Base-by-base conservation (phyloP, 129 eudicot species). In the Flaveria sonorensis region DNA sequence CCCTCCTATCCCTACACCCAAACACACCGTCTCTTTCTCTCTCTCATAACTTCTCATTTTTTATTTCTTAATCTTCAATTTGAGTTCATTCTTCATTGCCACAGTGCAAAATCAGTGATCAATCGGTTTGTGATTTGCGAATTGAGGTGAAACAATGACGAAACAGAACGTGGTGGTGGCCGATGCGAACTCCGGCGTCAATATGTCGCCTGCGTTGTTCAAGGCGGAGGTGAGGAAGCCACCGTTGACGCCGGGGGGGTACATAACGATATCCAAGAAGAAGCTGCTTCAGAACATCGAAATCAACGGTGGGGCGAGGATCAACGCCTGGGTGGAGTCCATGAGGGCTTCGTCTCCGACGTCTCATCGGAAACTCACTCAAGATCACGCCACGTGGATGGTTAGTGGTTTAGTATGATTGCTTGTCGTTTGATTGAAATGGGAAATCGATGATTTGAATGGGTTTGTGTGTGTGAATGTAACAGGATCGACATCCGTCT, bases 291-390 rank as follows among this genome's bases (percentile, higher is more conserved):
- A 91, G 16, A 87, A 94, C 60, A 86, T 91, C n/a, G 97, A 91
- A 15, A 85, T 86, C 75, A 89, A 77, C 71, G 84, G 87, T 30
- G 87, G 83, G 0, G 71, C 83, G 6, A 81, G 95, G 55, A 81
- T 87, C 62, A 94, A 83, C 79, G 68, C 96, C 0, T 95, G 97
- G 99, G 96, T 95, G 13, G 99, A 95, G 18, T 86, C 97, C 2
- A 95, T 95, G 99, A 86, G 92, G 81, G 99, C 99, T 56, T 95
- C 96, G 3, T 95, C 99, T 39, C 99, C 99, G 0, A 95, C 97
- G 6, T 80, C 80, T 14, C 89, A 85, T 69, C 75, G 77, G 65
- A 84, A 85, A 7, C 78, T 89, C 73, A 65, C 86, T 39, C 84
- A 80, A 70, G 92, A 89, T 75, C 81, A 76, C 16, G 56, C 50